Evolutionary conservation across 2,329 filamentous ascomycete species (phyloP), one percentile per base, ranked within the genome.

Genomic region (Arthrobotrys sphaeroides): DNA sequence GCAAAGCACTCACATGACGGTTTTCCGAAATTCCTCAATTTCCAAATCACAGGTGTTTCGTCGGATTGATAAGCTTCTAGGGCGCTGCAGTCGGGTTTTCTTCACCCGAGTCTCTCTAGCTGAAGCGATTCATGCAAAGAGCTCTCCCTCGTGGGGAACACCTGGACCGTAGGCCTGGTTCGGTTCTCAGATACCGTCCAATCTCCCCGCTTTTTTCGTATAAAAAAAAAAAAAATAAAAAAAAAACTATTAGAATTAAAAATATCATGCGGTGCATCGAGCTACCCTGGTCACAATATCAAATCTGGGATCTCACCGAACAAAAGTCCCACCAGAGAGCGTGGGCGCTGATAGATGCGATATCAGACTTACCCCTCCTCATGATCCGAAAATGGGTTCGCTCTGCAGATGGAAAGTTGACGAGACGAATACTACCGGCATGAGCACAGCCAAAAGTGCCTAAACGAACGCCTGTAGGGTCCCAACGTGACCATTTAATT

Each of bases 351-450:
- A 22, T 55, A 36, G 40, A 51, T 64, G 31, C 43, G 59, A 64
- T 64, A 64, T 49, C 42, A 49, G 28, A 55, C 42, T 53, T 70
- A 70, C 66, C 66, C 66, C 66, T 66, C 62, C 62, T 70, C 66
- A 61, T 57, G 65, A 61, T 31, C 10, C 43, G 51, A 49, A 43
- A 16, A 12, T 45, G 26, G n/a, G 36, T 33, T 49, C 20, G 43
- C 38, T 31, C n/a, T 55, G 51, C 51, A 55, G 51, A 55, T 55
- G 6, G 38, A 55, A 22, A 36, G 51, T 55, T 55, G 51, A 55
- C 51, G 18, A 38, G 51, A 55, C 51, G 28, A 55, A 55, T 55
- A 55, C 51, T 55, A 55, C 51, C 51, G 51, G 51, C 51, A 55
- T 55, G 31, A 55, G 26, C 31, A 55, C 51, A 36, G 31, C 16